These are phyloP conservation scores for Lipomyces orientalis DNA, from an alignment of 805 yeast species.

Conservation along the genomic window DNA sequence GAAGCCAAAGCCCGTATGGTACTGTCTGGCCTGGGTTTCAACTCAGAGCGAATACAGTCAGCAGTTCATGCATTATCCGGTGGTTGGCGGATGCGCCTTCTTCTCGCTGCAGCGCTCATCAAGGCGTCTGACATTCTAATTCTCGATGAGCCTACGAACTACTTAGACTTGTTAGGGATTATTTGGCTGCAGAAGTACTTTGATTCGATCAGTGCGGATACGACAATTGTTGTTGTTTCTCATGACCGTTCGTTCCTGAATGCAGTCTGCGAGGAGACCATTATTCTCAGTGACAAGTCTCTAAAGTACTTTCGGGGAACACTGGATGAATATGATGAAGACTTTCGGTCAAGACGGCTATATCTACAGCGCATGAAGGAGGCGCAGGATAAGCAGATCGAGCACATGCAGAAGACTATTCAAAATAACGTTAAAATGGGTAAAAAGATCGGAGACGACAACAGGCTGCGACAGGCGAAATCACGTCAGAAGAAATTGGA, in stretches of 20 bases:
- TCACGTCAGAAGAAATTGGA: constrained; percentile 10
- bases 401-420: background rate
- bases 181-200: background rate
- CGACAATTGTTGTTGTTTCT: constrained; percentile 6
- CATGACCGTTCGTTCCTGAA: constrained; percentile 3
- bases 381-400: constrained; percentile 4
- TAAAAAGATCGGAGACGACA: constrained; percentile 4
- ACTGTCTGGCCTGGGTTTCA: background rate
- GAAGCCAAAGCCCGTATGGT: background rate
- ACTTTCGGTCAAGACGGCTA: background rate
- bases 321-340: constrained; percentile 2
- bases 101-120: background rate
- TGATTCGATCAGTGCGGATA: background rate
- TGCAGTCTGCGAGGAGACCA: background rate
- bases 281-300: background rate
- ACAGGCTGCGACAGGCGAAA: constrained; percentile 7
- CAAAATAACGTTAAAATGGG: constrained; percentile 2
- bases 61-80: background rate
- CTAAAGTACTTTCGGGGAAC: constrained; percentile 7
- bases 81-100: constrained; percentile 2
- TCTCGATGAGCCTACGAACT: constrained; percentile 97
- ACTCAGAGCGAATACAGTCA: background rate
- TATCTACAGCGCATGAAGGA: background rate
- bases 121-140: constrained; percentile 59
- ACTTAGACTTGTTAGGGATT: constrained; percentile 65